Evolutionary conservation across 805 yeast species (phyloP), one percentile per base, ranked within the genome.

Genomic region (Jamesozyma lodderae): DNA sequence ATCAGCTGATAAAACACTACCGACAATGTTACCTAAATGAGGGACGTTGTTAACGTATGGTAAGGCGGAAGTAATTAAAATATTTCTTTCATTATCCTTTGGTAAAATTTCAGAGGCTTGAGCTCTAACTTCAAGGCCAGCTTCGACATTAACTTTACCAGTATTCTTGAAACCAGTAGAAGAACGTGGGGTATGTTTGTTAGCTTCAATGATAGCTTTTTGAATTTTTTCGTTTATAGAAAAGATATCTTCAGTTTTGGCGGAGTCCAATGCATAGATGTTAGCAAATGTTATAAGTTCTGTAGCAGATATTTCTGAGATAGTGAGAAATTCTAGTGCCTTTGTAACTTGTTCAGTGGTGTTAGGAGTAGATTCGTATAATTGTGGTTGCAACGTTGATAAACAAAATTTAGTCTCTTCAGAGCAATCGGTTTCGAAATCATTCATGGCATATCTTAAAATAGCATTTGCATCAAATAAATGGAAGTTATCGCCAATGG

Each of bases 41-140:
- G 99, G 99, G 37, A 92, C 98, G 57, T 92, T 92, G 67, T 92
- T 92, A 39, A 92, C 99, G 53, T 92, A 92, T 9, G 99, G 99
- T 53, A 92, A 73, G 24, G 99, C 97, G 19, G 97, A 88, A 1
- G 97, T 90, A 56, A 92, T 79, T 50, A 92, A 67, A 40, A 90
- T 75, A 63, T 92, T 92, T 55, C 81, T 74, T 64, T 82, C 82
- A 40, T 72, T 73, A 18, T 72, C 67, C 49, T 74, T 75, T 41
- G 97, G 98, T 36, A 72, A 50, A 45, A 80, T 70, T 36, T 70
- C 70, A 25, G 42, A 49, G 5, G 44, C 52, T 28, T 47, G 52
- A 20, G 55, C 35, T 37, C 57, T 45, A 10, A 61, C 51, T 6
- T 37, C 40, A 17, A 47, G 47, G 5, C 59, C 59, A 17, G 51